phyloP scores from a whole-genome alignment of 1,284 basidiomycete species.

The Cryptococcus sp. region DNA sequence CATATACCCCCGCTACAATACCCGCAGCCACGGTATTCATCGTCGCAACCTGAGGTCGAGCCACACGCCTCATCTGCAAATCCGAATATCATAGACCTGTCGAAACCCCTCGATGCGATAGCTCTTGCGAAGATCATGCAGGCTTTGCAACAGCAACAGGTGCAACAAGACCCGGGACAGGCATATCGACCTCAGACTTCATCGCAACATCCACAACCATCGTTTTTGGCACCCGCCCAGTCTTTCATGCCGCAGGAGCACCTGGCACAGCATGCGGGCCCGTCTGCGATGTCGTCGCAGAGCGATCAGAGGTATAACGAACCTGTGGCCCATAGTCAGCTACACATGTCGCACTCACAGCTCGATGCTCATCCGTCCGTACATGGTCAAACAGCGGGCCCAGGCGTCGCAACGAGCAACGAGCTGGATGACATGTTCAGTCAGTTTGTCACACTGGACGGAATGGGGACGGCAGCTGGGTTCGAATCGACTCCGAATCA shows the following conservation, averaged over 20 bases:
- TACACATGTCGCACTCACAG: no score
- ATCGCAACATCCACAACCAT: not conserved
- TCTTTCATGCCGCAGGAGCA: no score
- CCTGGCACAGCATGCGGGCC: no score
- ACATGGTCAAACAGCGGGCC: not conserved
- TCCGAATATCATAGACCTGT: constrained; percentile 47
- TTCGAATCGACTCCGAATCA: no score
- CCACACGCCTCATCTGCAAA: constrained; percentile 2
- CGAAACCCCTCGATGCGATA: constrained; percentile 46
- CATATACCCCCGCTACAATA: no score
- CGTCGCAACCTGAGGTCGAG: no score
- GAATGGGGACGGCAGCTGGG: constrained; percentile 1
- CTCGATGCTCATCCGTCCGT: not conserved
- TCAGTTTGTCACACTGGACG: constrained; percentile 23
- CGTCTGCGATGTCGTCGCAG: no score
- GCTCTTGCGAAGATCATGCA: constrained; percentile 45
- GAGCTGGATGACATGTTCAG: constrained; percentile 24
- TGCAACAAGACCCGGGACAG: not conserved
- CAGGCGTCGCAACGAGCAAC: not conserved
- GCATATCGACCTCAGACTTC: not conserved
- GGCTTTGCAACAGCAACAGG: constrained; percentile 37
- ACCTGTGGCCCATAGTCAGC: no score
- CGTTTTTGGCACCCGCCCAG: not conserved
- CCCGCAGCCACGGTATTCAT: no score
- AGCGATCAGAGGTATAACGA: no score